A percentile compares a stretch with the other conserved stretches of the same genome.
These are phyloP conservation scores for Citrus australasica DNA, from an alignment of 345 rosid species.

Conservation along the genomic window DNA sequence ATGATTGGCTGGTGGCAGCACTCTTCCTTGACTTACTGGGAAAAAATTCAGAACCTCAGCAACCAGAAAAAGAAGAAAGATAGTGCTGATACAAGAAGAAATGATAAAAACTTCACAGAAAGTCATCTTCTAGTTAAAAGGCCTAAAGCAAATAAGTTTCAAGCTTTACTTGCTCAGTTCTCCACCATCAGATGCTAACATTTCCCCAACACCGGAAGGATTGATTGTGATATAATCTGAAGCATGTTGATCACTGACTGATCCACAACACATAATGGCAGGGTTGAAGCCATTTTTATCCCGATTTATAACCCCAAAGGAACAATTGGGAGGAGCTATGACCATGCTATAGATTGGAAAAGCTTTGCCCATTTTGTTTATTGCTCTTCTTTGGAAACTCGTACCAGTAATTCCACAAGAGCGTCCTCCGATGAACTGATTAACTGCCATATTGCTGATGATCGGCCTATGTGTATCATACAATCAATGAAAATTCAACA, in stretches of 20 bases:
- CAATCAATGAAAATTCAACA: not conserved
- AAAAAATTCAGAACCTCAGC: not conserved
- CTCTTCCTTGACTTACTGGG: conserved; percentile 4
- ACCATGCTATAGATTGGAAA: not conserved
- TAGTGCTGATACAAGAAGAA: not conserved
- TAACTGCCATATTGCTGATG: conserved; percentile 11
- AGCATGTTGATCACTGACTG: conserved; percentile 15
- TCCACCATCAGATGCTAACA: conserved; percentile 8
- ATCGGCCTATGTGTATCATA: not conserved
- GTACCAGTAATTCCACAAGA: conserved; percentile 6
- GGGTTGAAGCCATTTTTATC: not conserved
- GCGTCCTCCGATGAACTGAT: conserved; percentile 12
- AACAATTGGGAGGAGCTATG: not conserved
- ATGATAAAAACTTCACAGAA: not conserved
- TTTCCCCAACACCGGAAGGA: conserved; percentile 7
- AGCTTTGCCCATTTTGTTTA: conserved; percentile 4
- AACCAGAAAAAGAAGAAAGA: not conserved
- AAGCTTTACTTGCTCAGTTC: conserved; percentile 11
- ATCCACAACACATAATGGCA: conserved; percentile 24
- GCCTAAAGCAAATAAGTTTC: conserved; percentile 11
- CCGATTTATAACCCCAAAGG: not conserved
- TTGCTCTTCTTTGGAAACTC: conserved; percentile 5
- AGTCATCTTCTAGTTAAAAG: too few species aligned
- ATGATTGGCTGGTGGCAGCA: not conserved
- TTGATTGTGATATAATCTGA: conserved; percentile 13